phyloP scores from a whole-genome alignment of 371 early-diverging fungal species.

The Lichtheimia hyalospora region DNA sequence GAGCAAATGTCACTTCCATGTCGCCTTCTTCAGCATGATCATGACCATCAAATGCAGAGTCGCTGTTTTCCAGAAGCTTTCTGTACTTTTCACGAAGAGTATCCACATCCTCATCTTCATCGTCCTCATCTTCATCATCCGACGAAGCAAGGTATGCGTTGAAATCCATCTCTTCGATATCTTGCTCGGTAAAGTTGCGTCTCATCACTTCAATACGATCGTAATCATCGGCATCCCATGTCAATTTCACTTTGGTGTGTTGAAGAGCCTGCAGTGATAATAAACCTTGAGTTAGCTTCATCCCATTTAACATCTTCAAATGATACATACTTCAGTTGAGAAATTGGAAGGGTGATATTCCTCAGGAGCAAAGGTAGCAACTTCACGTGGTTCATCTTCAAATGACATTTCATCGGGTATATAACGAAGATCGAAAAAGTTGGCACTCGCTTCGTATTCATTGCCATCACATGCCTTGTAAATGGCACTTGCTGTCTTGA shows the following conservation, averaged over 20 bases:
- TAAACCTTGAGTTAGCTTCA: background rate
- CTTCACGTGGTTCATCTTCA: slow-evolving; percentile 72
- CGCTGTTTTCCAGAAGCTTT: slow-evolving; percentile 53
- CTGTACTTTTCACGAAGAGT: slow-evolving; percentile 64
- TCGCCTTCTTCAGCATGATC: slow-evolving; percentile 66
- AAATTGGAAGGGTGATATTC: slow-evolving; percentile 81
- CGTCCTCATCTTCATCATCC: slow-evolving; percentile 58
- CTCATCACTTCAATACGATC: slow-evolving; percentile 79
- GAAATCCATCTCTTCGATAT: slow-evolving; percentile 91
- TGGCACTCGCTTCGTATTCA: slow-evolving; percentile 93
- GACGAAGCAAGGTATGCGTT: slow-evolving; percentile 85
- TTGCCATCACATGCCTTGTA: slow-evolving; percentile 88
- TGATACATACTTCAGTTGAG: slow-evolving; percentile 62
- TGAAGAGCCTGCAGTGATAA: slow-evolving; percentile 69
- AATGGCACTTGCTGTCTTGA: slow-evolving; percentile 81
- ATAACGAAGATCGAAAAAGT: slow-evolving; percentile 96
- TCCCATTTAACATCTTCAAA: no score
- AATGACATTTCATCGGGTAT: slow-evolving; percentile 93
- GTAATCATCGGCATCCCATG: slow-evolving; percentile 97
- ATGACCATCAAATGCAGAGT: slow-evolving; percentile 38
- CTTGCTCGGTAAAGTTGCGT: slow-evolving; percentile 83
- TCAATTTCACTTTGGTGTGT: slow-evolving; percentile 90
- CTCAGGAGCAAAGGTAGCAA: slow-evolving; percentile 71
- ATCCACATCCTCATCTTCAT: slow-evolving; percentile 49
- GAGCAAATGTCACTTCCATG: slow-evolving; percentile 96